These are phyloP conservation scores for Thelephora terrestris DNA, from an alignment of 1,284 basidiomycete genomes.

Conservation along the genomic window DNA sequence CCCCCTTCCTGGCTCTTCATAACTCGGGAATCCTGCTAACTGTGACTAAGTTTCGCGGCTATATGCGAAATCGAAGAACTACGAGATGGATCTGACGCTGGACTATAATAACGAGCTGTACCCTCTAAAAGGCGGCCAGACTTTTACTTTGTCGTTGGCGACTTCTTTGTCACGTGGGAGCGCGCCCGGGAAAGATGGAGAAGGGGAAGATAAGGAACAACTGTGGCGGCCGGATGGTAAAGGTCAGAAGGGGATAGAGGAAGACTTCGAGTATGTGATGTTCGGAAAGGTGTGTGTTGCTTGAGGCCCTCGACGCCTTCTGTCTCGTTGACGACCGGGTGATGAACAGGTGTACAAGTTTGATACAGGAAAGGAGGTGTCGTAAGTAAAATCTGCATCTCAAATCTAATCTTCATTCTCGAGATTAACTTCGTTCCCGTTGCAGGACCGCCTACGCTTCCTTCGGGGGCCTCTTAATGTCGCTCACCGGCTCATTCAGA, in stretches of 20 bases:
- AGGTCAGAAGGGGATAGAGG: conserved; percentile 79
- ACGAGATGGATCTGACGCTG: conserved; percentile 82
- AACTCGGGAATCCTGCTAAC: conserved; percentile 9
- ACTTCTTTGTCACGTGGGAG: conserved; percentile 68
- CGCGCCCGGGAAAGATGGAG: conserved; percentile 29
- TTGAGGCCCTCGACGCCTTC: neutral
- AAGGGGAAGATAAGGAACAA: conserved; percentile 50
- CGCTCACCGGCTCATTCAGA: conserved; percentile 85
- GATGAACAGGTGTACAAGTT: conserved; percentile 84
- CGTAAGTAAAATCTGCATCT: conserved; percentile 45
- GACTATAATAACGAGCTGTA: conserved; percentile 90
- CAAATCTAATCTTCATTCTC: conserved; percentile 1
- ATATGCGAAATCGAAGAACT: conserved; percentile 76
- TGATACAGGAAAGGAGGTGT: conserved; percentile 77
- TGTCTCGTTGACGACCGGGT: neutral
- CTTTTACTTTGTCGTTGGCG: conserved; percentile 80
- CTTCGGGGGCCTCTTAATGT: conserved; percentile 95
- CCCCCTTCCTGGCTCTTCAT: neutral
- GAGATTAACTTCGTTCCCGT: conserved; percentile 1
- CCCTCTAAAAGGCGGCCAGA: conserved; percentile 58
- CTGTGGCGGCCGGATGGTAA: conserved; percentile 87
- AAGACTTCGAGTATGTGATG: conserved; percentile 99
- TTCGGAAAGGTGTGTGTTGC: conserved; percentile 76
- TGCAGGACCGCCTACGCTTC: conserved; percentile 88
- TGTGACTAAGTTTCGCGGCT: conserved; percentile 67